Conservation (phyloP, 169 alveolate genomes). For the Plasmodium inui region DNA sequence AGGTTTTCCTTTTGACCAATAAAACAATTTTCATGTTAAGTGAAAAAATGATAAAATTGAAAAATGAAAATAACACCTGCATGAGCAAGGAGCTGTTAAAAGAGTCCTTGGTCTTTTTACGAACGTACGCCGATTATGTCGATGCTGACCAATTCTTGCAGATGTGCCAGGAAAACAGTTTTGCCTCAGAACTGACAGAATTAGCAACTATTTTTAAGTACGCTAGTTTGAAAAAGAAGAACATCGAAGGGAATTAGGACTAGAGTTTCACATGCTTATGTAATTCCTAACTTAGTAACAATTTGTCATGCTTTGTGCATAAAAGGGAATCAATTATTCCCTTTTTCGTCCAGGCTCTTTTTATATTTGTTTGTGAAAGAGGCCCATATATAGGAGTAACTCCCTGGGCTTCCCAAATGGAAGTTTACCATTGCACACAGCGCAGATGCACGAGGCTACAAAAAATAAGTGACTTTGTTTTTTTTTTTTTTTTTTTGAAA, state of each 20-base stretch:
- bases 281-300: not conserved
- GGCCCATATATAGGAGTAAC: not conserved
- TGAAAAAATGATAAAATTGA: conserved; percentile 63
- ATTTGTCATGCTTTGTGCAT: not conserved
- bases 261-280: not conserved
- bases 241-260: not conserved
- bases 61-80: conserved; percentile 32
- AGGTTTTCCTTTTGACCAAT: conserved; percentile 53
- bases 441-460: not conserved
- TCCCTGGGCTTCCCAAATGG: not conserved
- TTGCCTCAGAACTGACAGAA: conserved; percentile 57
- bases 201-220: conserved; percentile 71
- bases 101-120: conserved; percentile 59
- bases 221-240: conserved; percentile 49
- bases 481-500: not conserved
- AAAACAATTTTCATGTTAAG: conserved; percentile 46
- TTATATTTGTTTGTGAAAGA: not conserved
- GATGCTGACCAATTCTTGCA: conserved; percentile 68
- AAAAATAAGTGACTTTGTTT: not conserved
- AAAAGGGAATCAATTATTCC: not conserved
- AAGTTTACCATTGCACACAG: not conserved
- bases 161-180: conserved; percentile 52
- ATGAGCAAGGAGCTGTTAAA: conserved; percentile 74
- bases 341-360: not conserved
- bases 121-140: conserved; percentile 48